phyloP scores from a whole-genome alignment of 2,329 filamentous ascomycete species.

The Penicillium sp. region DNA sequence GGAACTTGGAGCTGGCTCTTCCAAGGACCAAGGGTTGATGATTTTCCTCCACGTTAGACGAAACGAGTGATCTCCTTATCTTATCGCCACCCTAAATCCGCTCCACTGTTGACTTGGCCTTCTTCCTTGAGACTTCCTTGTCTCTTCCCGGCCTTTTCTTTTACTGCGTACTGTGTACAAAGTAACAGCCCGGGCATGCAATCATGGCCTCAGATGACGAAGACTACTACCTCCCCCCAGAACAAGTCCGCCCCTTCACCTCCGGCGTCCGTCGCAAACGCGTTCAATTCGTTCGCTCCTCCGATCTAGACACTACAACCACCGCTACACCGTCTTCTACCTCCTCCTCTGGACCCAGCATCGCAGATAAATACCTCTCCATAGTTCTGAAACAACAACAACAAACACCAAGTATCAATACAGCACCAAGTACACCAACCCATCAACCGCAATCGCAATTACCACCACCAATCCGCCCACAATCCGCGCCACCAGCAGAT shows the following conservation, averaged over 20 bases:
- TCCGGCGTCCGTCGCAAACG: constrained; percentile 60
- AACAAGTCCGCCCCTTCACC: constrained; percentile 58
- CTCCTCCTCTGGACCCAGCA: constrained; percentile 26
- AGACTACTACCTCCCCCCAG: constrained; percentile 55
- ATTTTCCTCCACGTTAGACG: constrained; percentile 9
- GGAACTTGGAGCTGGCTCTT: too few relatives aligned
- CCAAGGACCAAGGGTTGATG: background rate
- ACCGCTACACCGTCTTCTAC: constrained; percentile 27
- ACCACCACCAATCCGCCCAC: constrained; percentile 13
- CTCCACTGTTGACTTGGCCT: background rate
- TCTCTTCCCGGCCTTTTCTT: background rate
- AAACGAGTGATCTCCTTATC: constrained; percentile 11
- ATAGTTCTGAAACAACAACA: constrained; percentile 45
- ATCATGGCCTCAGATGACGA: constrained; percentile 48
- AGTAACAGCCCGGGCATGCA: constrained; percentile 2
- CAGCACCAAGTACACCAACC: constrained; percentile 11
- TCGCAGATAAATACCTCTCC: constrained; percentile 46
- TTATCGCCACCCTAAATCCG: constrained; percentile 13
- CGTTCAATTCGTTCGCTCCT: constrained; percentile 57
- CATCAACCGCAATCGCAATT: background rate
- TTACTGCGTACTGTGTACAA: too few relatives aligned
- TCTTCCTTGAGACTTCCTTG: background rate
- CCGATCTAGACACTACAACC: constrained; percentile 35
- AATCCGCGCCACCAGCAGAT: constrained; percentile 18
- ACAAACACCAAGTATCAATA: too few relatives aligned